phyloP scores from a whole-genome alignment of 495 filamentous ascomycete species.

The Sabuloglossum arenarium region DNA sequence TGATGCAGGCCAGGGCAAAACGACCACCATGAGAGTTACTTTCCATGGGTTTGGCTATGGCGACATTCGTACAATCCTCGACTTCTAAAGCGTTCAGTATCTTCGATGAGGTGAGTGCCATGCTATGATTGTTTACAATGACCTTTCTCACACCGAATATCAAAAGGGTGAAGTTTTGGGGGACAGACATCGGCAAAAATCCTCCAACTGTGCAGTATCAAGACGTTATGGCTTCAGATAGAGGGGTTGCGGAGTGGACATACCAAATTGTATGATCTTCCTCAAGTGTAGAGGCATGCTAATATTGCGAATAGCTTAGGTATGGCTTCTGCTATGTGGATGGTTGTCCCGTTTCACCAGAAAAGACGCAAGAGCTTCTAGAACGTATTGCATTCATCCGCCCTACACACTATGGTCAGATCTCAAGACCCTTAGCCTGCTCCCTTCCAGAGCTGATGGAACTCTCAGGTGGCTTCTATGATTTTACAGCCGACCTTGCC shows the following conservation, averaged over 20 bases:
- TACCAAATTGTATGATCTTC: conserved; percentile 32
- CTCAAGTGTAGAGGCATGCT: conserved; percentile 6
- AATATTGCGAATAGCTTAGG: conserved; percentile 20
- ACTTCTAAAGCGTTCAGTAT: conserved; percentile 10
- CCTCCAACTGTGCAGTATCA: conserved; percentile 35
- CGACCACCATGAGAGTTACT: conserved; percentile 35
- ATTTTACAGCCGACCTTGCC: conserved; percentile 74
- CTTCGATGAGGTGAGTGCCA: not conserved
- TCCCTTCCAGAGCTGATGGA: not conserved
- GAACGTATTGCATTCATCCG: conserved; percentile 67
- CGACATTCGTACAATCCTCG: conserved; percentile 19
- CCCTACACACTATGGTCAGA: conserved; percentile 64
- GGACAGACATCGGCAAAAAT: conserved; percentile 14
- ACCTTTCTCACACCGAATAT: not conserved
- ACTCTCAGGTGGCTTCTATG: conserved; percentile 62
- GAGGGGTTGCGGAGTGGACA: conserved; percentile 33
- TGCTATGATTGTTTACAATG: not conserved
- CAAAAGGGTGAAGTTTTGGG: conserved; percentile 17
- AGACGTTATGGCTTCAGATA: conserved; percentile 34
- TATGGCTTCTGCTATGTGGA: conserved; percentile 54
- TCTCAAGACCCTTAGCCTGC: not conserved
- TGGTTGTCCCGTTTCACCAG: conserved; percentile 40
- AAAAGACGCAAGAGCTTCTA: conserved; percentile 46
- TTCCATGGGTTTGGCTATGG: conserved; percentile 28
- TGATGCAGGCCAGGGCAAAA: conserved; percentile 23